Percentiles rank a stretch among this genome's conserved stretches.
phyloP scores from a whole-genome alignment of 768 basidiomycete genomes.

The Strobilomyces confusus region DNA sequence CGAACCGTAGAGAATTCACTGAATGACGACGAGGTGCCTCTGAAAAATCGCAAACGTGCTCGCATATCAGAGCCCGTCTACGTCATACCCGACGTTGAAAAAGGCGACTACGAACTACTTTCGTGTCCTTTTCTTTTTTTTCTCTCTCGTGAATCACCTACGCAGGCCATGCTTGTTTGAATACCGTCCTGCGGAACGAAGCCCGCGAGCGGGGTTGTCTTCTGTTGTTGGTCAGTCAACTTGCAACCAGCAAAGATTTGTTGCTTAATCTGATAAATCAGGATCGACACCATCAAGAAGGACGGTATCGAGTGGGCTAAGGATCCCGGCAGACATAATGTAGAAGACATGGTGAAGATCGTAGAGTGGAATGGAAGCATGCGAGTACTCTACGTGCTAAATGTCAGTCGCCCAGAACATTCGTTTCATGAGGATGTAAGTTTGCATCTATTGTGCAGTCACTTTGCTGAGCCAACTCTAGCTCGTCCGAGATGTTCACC shows the following conservation, averaged over 20 bases:
- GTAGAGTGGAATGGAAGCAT: conserved; percentile 90
- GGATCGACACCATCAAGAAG: conserved; percentile 75
- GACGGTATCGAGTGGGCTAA: conserved; percentile 82
- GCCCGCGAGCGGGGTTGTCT: conserved; percentile 60
- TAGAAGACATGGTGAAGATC: conserved; percentile 63
- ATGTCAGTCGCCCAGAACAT: conserved; percentile 45
- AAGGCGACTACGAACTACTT: conserved; percentile 47
- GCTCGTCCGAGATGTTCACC: conserved; percentile 89
- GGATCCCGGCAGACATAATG: conserved; percentile 73
- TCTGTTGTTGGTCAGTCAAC: conserved; percentile 59
- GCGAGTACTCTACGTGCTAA: conserved; percentile 32
- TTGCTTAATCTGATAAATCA: conserved; percentile 18
- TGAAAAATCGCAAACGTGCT: conserved; percentile 30
- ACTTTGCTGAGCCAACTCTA: conserved; percentile 3
- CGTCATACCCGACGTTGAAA: conserved; percentile 67
- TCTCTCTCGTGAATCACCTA: conserved; percentile 1
- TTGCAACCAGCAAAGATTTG: background rate
- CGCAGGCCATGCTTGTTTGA: conserved; percentile 76
- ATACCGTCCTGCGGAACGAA: conserved; percentile 77
- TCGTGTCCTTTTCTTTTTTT: background rate
- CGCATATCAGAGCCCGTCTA: conserved; percentile 51
- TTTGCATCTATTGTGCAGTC: background rate
- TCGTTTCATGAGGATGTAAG: conserved; percentile 70
- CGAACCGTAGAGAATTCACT: conserved; percentile 10
- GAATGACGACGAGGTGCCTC: conserved; percentile 2